These are phyloP conservation scores for Vitis labrusca DNA, from an alignment of 164 flowering plant species.

Conservation along the genomic window DNA sequence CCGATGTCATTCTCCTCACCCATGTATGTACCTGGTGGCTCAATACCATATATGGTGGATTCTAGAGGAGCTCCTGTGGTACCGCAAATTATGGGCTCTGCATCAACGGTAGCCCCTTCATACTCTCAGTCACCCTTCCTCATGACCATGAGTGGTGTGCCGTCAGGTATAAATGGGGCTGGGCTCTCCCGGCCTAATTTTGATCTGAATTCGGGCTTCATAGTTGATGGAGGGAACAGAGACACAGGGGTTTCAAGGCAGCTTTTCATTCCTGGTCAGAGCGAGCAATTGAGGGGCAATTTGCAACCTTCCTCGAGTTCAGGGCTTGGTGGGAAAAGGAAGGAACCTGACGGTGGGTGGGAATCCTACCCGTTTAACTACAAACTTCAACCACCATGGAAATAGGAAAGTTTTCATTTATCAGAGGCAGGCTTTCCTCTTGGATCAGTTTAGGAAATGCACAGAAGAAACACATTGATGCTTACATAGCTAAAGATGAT, in stretches of 20 bases:
- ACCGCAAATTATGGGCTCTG: conserved; percentile 55
- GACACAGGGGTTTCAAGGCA: conserved; percentile 22
- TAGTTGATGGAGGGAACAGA: conserved; percentile 33
- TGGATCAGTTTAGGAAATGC: conserved; percentile 22
- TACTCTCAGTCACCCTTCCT: conserved; percentile 48
- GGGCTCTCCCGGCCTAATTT: conserved; percentile 40
- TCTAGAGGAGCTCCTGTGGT: conserved; percentile 57
- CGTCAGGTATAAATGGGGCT: conserved; percentile 34
- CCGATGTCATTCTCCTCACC: conserved; percentile 33
- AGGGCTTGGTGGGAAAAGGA: conserved; percentile 54
- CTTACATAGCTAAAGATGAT: conserved; percentile 12
- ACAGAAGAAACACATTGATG: conserved; percentile 9
- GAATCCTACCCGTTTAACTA: conserved; percentile 38
- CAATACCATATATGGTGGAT: conserved; percentile 68
- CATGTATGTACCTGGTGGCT: conserved; percentile 47
- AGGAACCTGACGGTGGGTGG: conserved; percentile 82
- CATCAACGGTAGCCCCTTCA: conserved; percentile 34
- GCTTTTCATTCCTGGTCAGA: conserved; percentile 34
- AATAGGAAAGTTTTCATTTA: conserved; percentile 18
- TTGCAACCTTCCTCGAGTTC: conserved; percentile 47
- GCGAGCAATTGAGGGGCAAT: conserved; percentile 43
- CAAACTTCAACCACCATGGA: conserved; percentile 67
- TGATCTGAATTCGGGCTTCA: conserved; percentile 60
- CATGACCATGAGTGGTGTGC: conserved; percentile 40
- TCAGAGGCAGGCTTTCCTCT: conserved; percentile 9